Evolutionary conservation across 331 rosid species (phyloP), one percentile per base, ranked within the genome.

Genomic region (Acacia concinna): DNA sequence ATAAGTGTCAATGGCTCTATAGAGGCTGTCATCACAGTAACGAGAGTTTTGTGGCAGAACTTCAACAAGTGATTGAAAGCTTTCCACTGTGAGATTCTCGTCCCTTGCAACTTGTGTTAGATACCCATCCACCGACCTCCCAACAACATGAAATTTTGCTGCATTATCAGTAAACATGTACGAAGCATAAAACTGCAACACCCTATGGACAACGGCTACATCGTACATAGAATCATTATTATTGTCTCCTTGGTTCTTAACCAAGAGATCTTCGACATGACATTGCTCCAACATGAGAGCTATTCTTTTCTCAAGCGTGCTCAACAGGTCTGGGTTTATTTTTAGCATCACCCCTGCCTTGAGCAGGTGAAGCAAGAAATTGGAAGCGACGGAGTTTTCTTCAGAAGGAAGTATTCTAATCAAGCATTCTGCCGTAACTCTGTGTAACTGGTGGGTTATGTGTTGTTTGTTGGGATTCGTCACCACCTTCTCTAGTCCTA

Each of bases 71-170:
- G 84, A 87, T 74, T 65, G 87, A 84, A 95, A 92, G 81, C 57
- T 73, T 46, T 81, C 83, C 54, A 71, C 84, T 56, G 74, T 43
- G 31, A 92, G 91, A 62, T 85, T 90, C 78, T 75, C 81, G 76
- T 94, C 98, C 30, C 82, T 86, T 60, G 98, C 95, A 74, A 91
- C 82, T 3, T 87, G 79, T 52, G 75, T 14, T 31, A 89, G 97
- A 89, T 87, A 92, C 2, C 84, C 95, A 35, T 94, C 98, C 49
- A 94, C 89, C 78, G 92, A 71, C 69, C 82, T 88, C 60, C 93
- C 97, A 68, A 94, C 88, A 30, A 13, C 71, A 3, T 79, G 73
- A 43, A 85, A 44, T 76, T 91, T 90, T 4, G 87, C 86, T 6
- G 79, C 80, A 54, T 73, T 67, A 46, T 87, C 81, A 54, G 73